phyloP scores from a whole-genome alignment of 148 eudicot genomes.

The Chenopodium quinoa region DNA sequence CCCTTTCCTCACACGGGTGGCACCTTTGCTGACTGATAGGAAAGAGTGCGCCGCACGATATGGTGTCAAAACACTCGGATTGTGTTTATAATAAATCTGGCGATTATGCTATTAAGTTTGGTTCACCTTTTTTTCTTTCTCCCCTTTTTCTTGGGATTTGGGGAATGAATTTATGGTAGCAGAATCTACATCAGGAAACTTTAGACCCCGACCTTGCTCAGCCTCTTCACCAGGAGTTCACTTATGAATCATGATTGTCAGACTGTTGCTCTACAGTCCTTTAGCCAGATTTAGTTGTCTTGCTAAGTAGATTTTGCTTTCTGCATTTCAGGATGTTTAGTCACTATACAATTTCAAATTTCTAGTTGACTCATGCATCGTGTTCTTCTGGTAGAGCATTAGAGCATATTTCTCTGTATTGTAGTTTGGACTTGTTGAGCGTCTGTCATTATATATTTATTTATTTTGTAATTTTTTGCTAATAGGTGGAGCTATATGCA shows the following conservation, averaged over 20 bases:
- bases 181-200: background rate
- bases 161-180: background rate
- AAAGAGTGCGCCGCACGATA: no score
- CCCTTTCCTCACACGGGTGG: no score
- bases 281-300: background rate
- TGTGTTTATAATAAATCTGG: background rate
- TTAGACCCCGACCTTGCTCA: background rate
- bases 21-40: no score
- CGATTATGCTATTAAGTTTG: background rate
- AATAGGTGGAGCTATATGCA: constrained; percentile 95
- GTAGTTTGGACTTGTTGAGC: background rate
- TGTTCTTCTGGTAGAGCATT: background rate
- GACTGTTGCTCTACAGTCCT: background rate
- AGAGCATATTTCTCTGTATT: background rate
- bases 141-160: background rate
- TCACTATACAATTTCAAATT: background rate
- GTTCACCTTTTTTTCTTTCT: background rate
- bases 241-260: background rate
- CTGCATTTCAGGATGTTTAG: background rate
- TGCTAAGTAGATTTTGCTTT: background rate
- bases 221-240: background rate
- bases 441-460: constrained; percentile 10
- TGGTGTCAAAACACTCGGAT: no score
- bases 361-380: background rate
- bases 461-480: constrained; percentile 17